Conservation (phyloP, 1,139 yeast genomes). For the Kluyveromyces marxianus region DNA sequence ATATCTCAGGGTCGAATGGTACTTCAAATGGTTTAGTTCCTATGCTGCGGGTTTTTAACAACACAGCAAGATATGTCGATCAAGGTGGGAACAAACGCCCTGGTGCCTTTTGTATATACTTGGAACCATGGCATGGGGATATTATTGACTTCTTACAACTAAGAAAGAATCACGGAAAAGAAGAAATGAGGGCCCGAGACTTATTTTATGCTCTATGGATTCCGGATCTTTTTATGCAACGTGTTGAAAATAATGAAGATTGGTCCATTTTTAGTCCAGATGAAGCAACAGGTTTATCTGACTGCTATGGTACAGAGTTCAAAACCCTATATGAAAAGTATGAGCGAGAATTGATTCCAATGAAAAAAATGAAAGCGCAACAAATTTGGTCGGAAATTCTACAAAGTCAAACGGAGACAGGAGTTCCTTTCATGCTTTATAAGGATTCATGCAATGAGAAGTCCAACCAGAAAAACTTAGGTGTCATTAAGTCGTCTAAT, state of each 20-base stretch:
- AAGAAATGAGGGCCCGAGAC: constrained; percentile 83
- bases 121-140: constrained; percentile 91
- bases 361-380: constrained; percentile 67
- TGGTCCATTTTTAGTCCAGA: constrained; percentile 88
- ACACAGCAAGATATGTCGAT: constrained; percentile 86
- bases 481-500: constrained; percentile 80
- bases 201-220: constrained; percentile 84
- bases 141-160: constrained; percentile 73
- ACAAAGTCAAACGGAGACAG: constrained; percentile 88
- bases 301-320: constrained; percentile 76
- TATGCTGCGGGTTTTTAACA: constrained; percentile 82
- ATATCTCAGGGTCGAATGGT: constrained; percentile 85
- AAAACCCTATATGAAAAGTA: constrained; percentile 59
- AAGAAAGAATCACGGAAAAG: constrained; percentile 86
- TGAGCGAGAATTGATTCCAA: constrained; percentile 57
- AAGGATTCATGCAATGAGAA: constrained; percentile 82
- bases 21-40: constrained; percentile 87
- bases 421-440: constrained; percentile 86
- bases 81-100: constrained; percentile 94
- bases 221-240: constrained; percentile 82
- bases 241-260: constrained; percentile 67
- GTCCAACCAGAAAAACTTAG: constrained; percentile 79
- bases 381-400: constrained; percentile 80
- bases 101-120: constrained; percentile 81
- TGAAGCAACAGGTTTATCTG: constrained; percentile 77